Percentiles rank a stretch among this genome's conserved stretches.
phyloP scores from a whole-genome alignment of 2,329 filamentous ascomycete genomes.

The Juglanconis juglandina region DNA sequence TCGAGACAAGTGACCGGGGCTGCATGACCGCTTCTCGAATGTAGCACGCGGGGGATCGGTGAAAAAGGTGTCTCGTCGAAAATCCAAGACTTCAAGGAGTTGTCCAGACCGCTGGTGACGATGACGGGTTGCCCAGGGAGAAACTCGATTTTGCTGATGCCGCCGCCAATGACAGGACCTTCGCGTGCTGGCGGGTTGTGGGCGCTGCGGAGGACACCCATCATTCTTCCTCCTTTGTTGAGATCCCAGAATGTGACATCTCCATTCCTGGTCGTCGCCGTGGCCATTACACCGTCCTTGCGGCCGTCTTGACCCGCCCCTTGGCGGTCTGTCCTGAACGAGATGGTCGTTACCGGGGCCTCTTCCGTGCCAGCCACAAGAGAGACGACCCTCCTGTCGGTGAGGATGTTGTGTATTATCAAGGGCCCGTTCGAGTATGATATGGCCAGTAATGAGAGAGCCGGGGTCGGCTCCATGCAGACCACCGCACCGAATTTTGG shows the following conservation, averaged over 20 bases:
- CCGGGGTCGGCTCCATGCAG: slow-evolving; percentile 78
- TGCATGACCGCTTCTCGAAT: slow-evolving; percentile 83
- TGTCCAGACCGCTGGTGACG: slow-evolving; percentile 86
- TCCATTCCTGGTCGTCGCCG: slow-evolving; percentile 71
- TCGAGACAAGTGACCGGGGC: slow-evolving; percentile 77
- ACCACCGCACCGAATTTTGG: slow-evolving; percentile 77
- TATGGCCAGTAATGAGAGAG: slow-evolving; percentile 80
- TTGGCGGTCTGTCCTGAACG: slow-evolving; percentile 84
- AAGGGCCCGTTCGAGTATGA: slow-evolving; percentile 79
- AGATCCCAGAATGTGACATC: slow-evolving; percentile 97
- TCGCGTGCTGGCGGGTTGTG: slow-evolving; percentile 70
- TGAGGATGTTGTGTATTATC: slow-evolving; percentile 75
- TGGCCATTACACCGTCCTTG: slow-evolving; percentile 89
- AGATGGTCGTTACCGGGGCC: slow-evolving; percentile 72
- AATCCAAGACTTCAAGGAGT: slow-evolving; percentile 93
- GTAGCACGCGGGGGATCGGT: slow-evolving; percentile 77
- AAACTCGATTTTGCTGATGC: slow-evolving; percentile 86
- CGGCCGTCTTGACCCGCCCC: slow-evolving; percentile 86
- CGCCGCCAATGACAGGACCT: slow-evolving; percentile 60
- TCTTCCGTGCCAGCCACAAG: slow-evolving; percentile 64
- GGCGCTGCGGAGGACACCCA: slow-evolving; percentile 80
- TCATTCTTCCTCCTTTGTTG: slow-evolving; percentile 81
- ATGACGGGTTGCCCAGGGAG: slow-evolving; percentile 84
- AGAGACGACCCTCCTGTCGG: slow-evolving; percentile 69
- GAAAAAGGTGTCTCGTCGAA: slow-evolving; percentile 92